A percentile compares a stretch with the other conserved stretches of the same genome.
These are phyloP conservation scores for Aspergillus sp. DNA, from an alignment of 2,329 filamentous ascomycete species.

Conservation along the genomic window DNA sequence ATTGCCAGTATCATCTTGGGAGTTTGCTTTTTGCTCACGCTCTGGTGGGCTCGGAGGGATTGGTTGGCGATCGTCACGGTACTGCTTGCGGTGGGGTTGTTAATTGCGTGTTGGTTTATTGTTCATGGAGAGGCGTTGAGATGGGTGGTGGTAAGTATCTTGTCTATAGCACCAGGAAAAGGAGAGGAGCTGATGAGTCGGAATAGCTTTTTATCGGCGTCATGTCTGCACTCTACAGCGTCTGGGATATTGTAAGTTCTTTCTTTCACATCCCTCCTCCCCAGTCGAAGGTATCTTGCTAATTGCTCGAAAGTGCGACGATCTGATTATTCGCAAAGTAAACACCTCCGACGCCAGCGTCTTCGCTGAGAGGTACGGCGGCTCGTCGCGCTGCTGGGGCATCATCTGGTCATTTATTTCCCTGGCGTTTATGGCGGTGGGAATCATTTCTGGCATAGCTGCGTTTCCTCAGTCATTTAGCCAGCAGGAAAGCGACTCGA, in stretches of 20 bases:
- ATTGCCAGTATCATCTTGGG: slow-evolving; percentile 65
- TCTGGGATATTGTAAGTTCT: slow-evolving; percentile 63
- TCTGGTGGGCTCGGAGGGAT: slow-evolving; percentile 74
- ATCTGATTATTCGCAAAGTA: slow-evolving; percentile 70
- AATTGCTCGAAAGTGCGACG: slow-evolving; percentile 51
- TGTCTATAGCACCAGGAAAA: slow-evolving; percentile 1
- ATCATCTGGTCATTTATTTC: slow-evolving; percentile 70
- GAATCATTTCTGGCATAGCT: slow-evolving; percentile 67
- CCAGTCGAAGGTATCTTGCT: slow-evolving; percentile 2
- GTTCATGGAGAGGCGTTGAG: slow-evolving; percentile 63
- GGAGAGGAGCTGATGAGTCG: slow-evolving; percentile 2
- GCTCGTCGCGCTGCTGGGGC: slow-evolving; percentile 73
- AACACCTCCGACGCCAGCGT: slow-evolving; percentile 72
- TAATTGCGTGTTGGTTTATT: slow-evolving; percentile 74
- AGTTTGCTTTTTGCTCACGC: slow-evolving; percentile 65
- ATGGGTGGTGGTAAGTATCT: slow-evolving; percentile 55
- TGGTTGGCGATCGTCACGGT: slow-evolving; percentile 69
- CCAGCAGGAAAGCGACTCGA: slow-evolving; percentile 60
- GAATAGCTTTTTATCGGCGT: slow-evolving; percentile 65
- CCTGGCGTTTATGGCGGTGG: slow-evolving; percentile 60
- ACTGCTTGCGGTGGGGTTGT: slow-evolving; percentile 58
- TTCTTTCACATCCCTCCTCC: background rate
- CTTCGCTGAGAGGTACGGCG: slow-evolving; percentile 69
- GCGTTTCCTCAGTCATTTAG: slow-evolving; percentile 64
- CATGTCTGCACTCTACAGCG: slow-evolving; percentile 71